Evolutionary conservation across 1,284 basidiomycete genomes (phyloP).

Genomic region (Apiotrichum montevideense): DNA sequence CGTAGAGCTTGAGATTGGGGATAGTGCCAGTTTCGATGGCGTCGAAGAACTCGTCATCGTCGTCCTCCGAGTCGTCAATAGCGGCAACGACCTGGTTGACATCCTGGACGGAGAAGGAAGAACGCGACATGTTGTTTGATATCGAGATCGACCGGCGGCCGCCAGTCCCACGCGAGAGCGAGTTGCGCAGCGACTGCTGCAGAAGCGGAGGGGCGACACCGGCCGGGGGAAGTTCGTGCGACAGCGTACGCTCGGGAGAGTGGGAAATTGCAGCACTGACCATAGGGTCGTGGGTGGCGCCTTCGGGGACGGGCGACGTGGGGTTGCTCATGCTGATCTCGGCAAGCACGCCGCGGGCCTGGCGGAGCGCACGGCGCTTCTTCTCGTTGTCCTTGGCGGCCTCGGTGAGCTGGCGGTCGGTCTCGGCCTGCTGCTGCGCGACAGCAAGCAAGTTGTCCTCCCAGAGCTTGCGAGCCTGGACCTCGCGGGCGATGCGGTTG

Average conservation of each 20-base stretch:
- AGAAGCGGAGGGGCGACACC: background rate
- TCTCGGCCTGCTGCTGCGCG: conserved; percentile 75
- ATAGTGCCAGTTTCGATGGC: conserved; percentile 80
- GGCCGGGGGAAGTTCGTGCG: background rate
- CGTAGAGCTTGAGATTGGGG: conserved; percentile 61
- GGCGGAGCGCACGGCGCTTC: conserved; percentile 54
- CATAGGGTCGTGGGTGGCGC: background rate
- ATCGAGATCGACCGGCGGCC: conserved; percentile 6
- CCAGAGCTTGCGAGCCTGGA: conserved; percentile 73
- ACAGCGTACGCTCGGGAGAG: background rate
- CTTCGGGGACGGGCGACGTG: conserved; percentile 10
- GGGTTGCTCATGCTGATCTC: conserved; percentile 27
- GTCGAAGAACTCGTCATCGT: conserved; percentile 97
- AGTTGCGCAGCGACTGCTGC: conserved; percentile 1
- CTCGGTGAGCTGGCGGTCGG: conserved; percentile 67
- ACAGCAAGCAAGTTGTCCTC: conserved; percentile 84
- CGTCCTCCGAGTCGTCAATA: conserved; percentile 54
- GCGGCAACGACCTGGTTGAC: conserved; percentile 36
- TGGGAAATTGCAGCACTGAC: background rate
- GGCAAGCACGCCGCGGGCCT: conserved; percentile 63
- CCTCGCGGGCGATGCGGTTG: conserved; percentile 59
- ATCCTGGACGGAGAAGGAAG: conserved; percentile 32
- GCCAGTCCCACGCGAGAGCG: background rate
- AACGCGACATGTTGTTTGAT: conserved; percentile 7
- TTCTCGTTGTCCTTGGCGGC: conserved; percentile 48